Evolutionary conservation across 371 early-diverging fungal genomes (phyloP).

Genomic region (Mortierella sp.): DNA sequence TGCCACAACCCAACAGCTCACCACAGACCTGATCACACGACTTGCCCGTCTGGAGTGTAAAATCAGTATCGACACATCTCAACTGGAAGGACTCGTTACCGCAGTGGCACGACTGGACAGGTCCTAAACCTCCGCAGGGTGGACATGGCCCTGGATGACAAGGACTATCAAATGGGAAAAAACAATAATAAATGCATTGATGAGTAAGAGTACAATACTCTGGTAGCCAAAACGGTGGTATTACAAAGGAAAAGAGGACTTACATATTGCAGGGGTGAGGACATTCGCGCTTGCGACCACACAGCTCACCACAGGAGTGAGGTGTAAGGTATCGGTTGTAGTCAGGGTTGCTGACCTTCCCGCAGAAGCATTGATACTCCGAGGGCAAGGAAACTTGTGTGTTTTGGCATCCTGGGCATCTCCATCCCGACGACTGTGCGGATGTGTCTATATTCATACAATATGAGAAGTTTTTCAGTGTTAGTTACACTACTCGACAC

Average conservation of each 20-base stretch:
- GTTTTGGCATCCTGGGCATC: slow-evolving; percentile 96
- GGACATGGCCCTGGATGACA: slow-evolving; percentile 98
- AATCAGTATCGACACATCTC: slow-evolving; percentile 79
- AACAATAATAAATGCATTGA: slow-evolving; percentile 44
- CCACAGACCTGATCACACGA: slow-evolving; percentile 80
- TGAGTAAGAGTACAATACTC: too few species aligned
- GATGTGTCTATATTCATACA: slow-evolving; percentile 29
- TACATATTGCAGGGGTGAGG: slow-evolving; percentile 78
- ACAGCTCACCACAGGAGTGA: slow-evolving; percentile 88
- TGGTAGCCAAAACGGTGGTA: too few species aligned
- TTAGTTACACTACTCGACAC: background rate
- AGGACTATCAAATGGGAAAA: slow-evolving; percentile 56
- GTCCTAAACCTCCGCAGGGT: slow-evolving; percentile 87
- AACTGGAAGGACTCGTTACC: slow-evolving; percentile 75
- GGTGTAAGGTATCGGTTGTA: slow-evolving; percentile 77
- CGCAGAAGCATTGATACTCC: slow-evolving; percentile 91
- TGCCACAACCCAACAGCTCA: slow-evolving; percentile 79
- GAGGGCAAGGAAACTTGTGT: slow-evolving; percentile 74
- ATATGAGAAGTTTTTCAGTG: slow-evolving; percentile 50
- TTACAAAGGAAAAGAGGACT: slow-evolving; percentile 27
- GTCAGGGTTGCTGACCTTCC: slow-evolving; percentile 81
- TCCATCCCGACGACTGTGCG: slow-evolving; percentile 69
- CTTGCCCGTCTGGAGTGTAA: slow-evolving; percentile 66
- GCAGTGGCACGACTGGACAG: slow-evolving; percentile 85
- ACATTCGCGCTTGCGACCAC: slow-evolving; percentile 74